phyloP scores from a whole-genome alignment of 768 basidiomycete species.

The Termitomyces sp. region DNA sequence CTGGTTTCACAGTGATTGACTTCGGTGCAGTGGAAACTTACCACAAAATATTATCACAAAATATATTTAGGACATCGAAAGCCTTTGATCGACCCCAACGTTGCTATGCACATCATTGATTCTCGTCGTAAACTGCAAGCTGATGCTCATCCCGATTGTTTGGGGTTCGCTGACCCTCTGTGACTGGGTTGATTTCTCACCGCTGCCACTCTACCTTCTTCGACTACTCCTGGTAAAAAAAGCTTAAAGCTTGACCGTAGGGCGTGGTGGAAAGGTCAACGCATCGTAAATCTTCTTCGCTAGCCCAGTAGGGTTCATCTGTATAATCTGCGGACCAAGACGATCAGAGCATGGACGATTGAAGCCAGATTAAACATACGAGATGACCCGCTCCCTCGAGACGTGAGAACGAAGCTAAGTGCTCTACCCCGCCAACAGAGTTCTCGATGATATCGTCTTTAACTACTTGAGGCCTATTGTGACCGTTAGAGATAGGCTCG shows the following conservation, averaged over 20 bases:
- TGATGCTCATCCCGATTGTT: too few relatives aligned
- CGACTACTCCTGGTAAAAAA: neutral
- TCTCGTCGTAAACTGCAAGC: too few relatives aligned
- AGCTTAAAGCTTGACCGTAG: constrained; percentile 12
- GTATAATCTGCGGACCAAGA: constrained; percentile 22
- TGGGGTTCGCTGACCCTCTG: too few relatives aligned
- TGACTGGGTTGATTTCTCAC: neutral
- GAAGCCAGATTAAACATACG: constrained; percentile 23
- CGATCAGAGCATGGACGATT: neutral
- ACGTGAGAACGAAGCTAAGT: constrained; percentile 36
- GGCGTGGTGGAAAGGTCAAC: constrained; percentile 24
- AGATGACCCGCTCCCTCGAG: constrained; percentile 42
- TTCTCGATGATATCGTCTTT: constrained; percentile 37
- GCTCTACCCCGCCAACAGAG: constrained; percentile 32
- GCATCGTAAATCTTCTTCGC: constrained; percentile 34
- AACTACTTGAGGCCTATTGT: constrained; percentile 28
- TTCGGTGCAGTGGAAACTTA: too few relatives aligned
- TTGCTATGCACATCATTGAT: too few relatives aligned
- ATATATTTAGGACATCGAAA: too few relatives aligned
- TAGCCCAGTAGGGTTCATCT: constrained; percentile 31
- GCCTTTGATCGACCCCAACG: too few relatives aligned
- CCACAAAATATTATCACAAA: neutral
- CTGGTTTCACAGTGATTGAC: too few relatives aligned
- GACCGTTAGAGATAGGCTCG: neutral
- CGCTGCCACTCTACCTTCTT: neutral